Evolutionary conservation across 306 rosid species (phyloP).

Genomic region (Sindora glabra): DNA sequence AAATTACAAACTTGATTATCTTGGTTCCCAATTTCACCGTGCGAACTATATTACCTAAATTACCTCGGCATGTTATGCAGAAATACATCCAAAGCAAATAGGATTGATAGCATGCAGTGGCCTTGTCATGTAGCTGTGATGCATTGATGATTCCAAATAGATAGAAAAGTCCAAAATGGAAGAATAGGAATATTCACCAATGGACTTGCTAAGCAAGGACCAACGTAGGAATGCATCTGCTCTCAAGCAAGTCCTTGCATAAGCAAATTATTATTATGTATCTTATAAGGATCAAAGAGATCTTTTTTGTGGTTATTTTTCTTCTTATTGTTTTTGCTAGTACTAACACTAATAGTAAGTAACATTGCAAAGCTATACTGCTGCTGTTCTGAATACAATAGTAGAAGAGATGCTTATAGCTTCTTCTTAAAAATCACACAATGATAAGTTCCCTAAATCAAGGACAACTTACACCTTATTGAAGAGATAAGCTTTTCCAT

Average conservation of each 20-base stretch:
- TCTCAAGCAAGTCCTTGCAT: constrained; percentile 15
- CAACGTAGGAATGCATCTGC: background rate
- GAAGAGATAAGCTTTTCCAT: constrained; percentile 95
- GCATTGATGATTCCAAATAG: constrained; percentile 4
- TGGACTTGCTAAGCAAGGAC: background rate
- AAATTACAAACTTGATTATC: background rate
- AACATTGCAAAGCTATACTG: constrained; percentile 2
- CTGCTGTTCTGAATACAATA: background rate
- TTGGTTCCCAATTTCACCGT: background rate
- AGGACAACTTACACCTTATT: constrained; percentile 82
- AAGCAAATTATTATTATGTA: constrained; percentile 1
- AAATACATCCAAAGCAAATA: background rate
- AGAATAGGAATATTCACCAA: background rate
- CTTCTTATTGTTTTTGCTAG: background rate
- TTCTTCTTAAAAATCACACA: background rate
- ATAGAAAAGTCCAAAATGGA: background rate
- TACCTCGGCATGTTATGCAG: background rate
- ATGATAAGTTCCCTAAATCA: constrained; percentile 16
- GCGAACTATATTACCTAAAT: constrained; percentile 1
- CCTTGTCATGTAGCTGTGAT: background rate
- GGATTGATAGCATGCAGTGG: background rate
- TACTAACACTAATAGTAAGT: background rate
- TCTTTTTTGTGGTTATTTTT: background rate
- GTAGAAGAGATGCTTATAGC: background rate
- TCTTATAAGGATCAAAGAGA: no score